Evolutionary conservation across 371 early-diverging fungal species (phyloP), one percentile per base, ranked within the genome.

Genomic region (Actinomucor elegans): DNA sequence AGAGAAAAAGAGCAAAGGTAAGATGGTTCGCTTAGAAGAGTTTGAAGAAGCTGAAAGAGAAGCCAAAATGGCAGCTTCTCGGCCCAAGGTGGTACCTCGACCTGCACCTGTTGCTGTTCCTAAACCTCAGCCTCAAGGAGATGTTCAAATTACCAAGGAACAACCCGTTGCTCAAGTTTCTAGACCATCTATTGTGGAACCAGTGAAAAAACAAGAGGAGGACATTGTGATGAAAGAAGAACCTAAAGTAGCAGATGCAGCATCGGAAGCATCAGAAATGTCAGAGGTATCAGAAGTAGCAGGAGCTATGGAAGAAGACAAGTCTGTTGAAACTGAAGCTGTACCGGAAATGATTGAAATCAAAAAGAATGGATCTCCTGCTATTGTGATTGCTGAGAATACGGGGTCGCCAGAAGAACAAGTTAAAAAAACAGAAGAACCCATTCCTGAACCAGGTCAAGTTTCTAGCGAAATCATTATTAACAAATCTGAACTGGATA

Each of bases 11-110:
- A 36, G 35, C 17, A 75, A 75, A 37, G 42, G 58, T 33, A 71
- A 69, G 32, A 75, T 72, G 72, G 67, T 72, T n/a, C 70, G 70
- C 31, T 27, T 75, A 17, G 76, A 75, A 24, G 72, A 71, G 26
- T 72, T 75, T 46, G 72, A 75, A 45, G 62, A 69, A 62, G 67
- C 67, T 3, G 51, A 69, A 48, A 48, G 62, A 55, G 55, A 53
- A 34, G 40, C 65, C 41, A 55, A 57, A 53, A 32, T 54, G 57
- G 46, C 51, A 40, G 36, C 33, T 17, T 23, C 46, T 27, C 32
- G 50, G 42, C 55, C 64, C 12, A 51, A 52, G 20, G 28, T 26
- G 9, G 37, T 38, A 1, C 17, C 38, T 9, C 35, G 45, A 40
- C 58, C 58, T 4, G 24, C 35, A 5, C 26, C 48, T n/a, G 14